A percentile compares a stretch with the other conserved stretches of the same genome.
Conservation (phyloP, 352 stramenopile genomes). For the Pythium guiyangense region DNA sequence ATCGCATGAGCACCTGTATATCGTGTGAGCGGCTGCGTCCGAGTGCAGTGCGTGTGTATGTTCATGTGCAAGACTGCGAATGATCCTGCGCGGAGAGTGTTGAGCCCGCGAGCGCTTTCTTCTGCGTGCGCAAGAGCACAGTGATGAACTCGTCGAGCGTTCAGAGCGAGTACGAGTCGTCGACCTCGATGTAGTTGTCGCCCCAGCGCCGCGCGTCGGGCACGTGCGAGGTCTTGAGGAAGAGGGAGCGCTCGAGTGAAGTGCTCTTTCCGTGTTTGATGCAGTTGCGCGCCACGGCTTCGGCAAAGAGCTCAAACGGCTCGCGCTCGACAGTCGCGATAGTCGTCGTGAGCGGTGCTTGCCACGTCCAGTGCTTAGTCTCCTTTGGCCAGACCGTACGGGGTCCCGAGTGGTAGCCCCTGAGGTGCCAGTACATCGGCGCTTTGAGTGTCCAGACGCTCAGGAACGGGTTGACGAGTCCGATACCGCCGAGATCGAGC, state of each 20-base stretch:
- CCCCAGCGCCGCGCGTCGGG: slow-evolving; percentile 19
- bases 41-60: no score
- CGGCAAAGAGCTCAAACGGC: slow-evolving; percentile 23
- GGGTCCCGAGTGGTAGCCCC: slow-evolving; percentile 16
- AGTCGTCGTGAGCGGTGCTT: slow-evolving; percentile 28
- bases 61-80: no score
- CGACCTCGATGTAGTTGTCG: slow-evolving; percentile 12
- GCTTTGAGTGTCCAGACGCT: slow-evolving; percentile 25
- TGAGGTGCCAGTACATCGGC: slow-evolving; percentile 23
- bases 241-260: slow-evolving; percentile 12
- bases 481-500: slow-evolving; percentile 31
- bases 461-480: slow-evolving; percentile 41
- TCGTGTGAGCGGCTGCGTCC: no score
- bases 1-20: no score
- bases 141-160: slow-evolving; percentile 26
- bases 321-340: slow-evolving; percentile 15
- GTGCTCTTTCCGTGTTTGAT: slow-evolving; percentile 15
- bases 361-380: slow-evolving; percentile 32
- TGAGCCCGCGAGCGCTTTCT: slow-evolving; percentile 3
- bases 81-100: no score
- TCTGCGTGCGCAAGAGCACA: slow-evolving; percentile 10
- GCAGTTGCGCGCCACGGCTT: slow-evolving; percentile 18
- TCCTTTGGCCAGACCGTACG: slow-evolving; percentile 24
- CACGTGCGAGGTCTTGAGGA: slow-evolving; percentile 22
- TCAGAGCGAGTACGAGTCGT: slow-evolving; percentile 23